Evolutionary conservation across 345 rosid species (phyloP).

Genomic region (Boechera retrofracta): DNA sequence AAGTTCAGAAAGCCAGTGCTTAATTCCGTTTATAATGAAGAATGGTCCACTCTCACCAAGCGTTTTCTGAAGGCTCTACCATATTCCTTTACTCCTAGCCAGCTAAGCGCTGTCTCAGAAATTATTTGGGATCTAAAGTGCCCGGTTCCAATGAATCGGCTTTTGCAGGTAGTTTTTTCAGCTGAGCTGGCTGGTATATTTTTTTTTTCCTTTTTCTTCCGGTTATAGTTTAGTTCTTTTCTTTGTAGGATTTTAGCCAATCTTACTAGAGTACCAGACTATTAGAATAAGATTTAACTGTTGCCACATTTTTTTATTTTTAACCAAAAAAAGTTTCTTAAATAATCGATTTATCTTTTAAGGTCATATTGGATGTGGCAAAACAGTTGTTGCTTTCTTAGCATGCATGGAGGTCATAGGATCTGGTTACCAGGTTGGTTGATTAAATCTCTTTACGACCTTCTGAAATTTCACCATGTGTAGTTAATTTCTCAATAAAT

Average conservation of each 20-base stretch:
- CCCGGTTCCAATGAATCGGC: slow-evolving; percentile 92
- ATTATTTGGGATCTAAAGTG: slow-evolving; percentile 94
- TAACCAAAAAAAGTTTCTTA: slow-evolving; percentile 14
- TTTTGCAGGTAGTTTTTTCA: slow-evolving; percentile 72
- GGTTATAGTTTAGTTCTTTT: neutral
- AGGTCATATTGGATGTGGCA: slow-evolving; percentile 99
- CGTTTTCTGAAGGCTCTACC: slow-evolving; percentile 80
- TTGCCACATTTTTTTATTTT: slow-evolving; percentile 13
- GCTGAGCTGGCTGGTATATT: slow-evolving; percentile 1
- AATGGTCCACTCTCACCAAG: slow-evolving; percentile 84
- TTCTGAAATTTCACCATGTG: neutral
- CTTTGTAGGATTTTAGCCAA: neutral
- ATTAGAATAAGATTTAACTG: slow-evolving; percentile 3
- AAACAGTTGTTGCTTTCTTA: slow-evolving; percentile 92
- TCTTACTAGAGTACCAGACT: neutral
- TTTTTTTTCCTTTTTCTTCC: neutral
- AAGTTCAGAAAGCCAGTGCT: slow-evolving; percentile 72
- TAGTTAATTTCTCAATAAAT: slow-evolving; percentile 8
- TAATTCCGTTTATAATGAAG: slow-evolving; percentile 59
- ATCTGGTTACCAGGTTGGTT: slow-evolving; percentile 90
- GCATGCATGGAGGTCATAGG: slow-evolving; percentile 97
- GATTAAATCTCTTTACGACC: slow-evolving; percentile 5
- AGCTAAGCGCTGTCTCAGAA: slow-evolving; percentile 85
- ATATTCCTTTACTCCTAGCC: slow-evolving; percentile 87
- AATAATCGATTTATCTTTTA: slow-evolving; percentile 43